Evolutionary conservation across 805 yeast genomes (phyloP).

Genomic region (Grigorovia jiainica): DNA sequence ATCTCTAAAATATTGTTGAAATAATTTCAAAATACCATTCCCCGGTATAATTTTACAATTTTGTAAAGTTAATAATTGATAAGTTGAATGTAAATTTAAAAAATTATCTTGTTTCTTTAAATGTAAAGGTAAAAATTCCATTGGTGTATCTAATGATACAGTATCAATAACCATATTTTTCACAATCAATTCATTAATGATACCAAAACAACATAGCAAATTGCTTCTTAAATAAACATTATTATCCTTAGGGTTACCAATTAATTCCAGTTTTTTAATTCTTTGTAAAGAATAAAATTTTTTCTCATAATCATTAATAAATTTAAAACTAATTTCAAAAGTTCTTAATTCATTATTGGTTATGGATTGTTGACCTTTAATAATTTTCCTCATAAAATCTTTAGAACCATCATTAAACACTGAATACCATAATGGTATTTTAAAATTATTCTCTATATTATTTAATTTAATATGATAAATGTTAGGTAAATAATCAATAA

Average conservation of each 20-base stretch:
- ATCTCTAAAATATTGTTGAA: slow-evolving; percentile 34
- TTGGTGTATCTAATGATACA: slow-evolving; percentile 28
- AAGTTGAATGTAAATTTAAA: slow-evolving; percentile 29
- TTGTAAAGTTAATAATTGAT: slow-evolving; percentile 24
- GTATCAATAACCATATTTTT: slow-evolving; percentile 43
- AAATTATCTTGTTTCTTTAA: slow-evolving; percentile 9
- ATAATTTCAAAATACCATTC: slow-evolving; percentile 28
- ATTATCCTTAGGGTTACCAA: slow-evolving; percentile 11
- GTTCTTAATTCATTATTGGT: slow-evolving; percentile 23
- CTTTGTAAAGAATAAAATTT: slow-evolving; percentile 23
- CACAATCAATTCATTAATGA: slow-evolving; percentile 36
- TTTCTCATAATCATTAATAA: slow-evolving; percentile 20
- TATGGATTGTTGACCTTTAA: slow-evolving; percentile 26
- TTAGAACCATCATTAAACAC: slow-evolving; percentile 26
- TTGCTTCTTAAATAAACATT: slow-evolving; percentile 30
- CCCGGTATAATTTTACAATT: slow-evolving; percentile 30
- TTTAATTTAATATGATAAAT: slow-evolving; percentile 32
- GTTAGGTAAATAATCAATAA: slow-evolving; percentile 41
- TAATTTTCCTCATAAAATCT: slow-evolving; percentile 26
- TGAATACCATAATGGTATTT: slow-evolving; percentile 38
- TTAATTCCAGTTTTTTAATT: slow-evolving; percentile 20
- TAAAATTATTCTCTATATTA: slow-evolving; percentile 44
- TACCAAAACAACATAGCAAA: slow-evolving; percentile 37
- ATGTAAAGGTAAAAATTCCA: slow-evolving; percentile 26
- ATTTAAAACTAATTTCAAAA: slow-evolving; percentile 22